A percentile compares a stretch with the other conserved stretches of the same genome.
These are phyloP conservation scores for Sphaerulina musiva DNA, from an alignment of 2,329 filamentous ascomycete genomes.

Conservation along the genomic window DNA sequence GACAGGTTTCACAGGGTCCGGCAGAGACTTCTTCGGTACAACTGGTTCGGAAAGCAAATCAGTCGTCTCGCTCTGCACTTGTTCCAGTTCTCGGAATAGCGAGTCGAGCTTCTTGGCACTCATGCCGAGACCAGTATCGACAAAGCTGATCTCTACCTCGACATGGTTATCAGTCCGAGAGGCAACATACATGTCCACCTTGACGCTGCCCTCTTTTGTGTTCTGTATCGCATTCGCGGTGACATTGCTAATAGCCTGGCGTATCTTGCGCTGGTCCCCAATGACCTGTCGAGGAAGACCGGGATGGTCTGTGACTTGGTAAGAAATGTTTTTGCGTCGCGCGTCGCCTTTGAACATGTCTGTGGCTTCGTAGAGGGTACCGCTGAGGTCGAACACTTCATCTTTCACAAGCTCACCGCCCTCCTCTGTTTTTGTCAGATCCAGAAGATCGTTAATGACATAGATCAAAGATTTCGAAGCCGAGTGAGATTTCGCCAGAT, in stretches of 20 bases:
- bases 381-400: constrained; percentile 66
- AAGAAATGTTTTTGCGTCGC: constrained; percentile 65
- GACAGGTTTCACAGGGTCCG: constrained; percentile 30
- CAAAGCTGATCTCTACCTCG: constrained; percentile 65
- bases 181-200: constrained; percentile 61
- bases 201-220: constrained; percentile 61
- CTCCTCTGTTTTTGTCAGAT: constrained; percentile 81
- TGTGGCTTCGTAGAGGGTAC: constrained; percentile 69
- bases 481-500: constrained; percentile 75
- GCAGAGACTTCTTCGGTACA: constrained; percentile 29
- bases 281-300: constrained; percentile 65
- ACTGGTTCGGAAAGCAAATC: constrained; percentile 36
- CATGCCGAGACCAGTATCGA: constrained; percentile 68
- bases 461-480: constrained; percentile 90
- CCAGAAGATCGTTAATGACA: constrained; percentile 85
- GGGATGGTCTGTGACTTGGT: constrained; percentile 60
- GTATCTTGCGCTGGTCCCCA: constrained; percentile 72
- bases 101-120: constrained; percentile 51
- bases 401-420: constrained; percentile 72
- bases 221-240: constrained; percentile 80
- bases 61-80: constrained; percentile 58
- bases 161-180: constrained; percentile 49
- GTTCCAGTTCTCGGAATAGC: constrained; percentile 55
- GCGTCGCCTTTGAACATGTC: constrained; percentile 68
- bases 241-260: constrained; percentile 76